Conservation (phyloP, 2,329 filamentous ascomycete genomes). For the Talaromyces sp. region DNA sequence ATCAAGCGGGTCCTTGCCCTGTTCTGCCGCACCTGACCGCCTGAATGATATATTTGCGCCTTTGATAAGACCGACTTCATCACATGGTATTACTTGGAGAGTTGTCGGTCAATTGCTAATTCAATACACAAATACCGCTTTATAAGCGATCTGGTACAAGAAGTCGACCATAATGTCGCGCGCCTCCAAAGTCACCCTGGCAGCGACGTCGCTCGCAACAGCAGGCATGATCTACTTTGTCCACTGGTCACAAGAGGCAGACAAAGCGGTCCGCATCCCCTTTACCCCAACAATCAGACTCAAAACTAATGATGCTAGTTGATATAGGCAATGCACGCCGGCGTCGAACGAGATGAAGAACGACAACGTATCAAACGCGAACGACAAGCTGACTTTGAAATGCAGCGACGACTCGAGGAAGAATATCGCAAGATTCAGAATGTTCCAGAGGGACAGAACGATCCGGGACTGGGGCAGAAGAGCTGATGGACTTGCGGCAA, state of each 20-base stretch:
- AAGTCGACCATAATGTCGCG: slow-evolving; percentile 66
- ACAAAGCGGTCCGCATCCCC: slow-evolving; percentile 65
- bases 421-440: slow-evolving; percentile 88
- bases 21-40: slow-evolving; percentile 13
- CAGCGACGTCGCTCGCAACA: slow-evolving; percentile 72
- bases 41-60: background rate
- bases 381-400: slow-evolving; percentile 88
- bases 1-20: background rate
- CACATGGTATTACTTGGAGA: background rate
- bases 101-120: background rate
- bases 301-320: background rate
- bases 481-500: slow-evolving; percentile 22
- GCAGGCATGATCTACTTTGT: slow-evolving; percentile 76
- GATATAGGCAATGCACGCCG: slow-evolving; percentile 80
- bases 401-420: slow-evolving; percentile 78
- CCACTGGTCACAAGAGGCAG: slow-evolving; percentile 80
- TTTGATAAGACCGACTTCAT: background rate
- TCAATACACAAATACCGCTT: no score
- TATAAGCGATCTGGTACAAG: no score
- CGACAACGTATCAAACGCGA: slow-evolving; percentile 87
- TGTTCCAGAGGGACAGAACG: slow-evolving; percentile 55
- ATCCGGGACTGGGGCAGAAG: slow-evolving; percentile 21
- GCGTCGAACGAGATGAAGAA: slow-evolving; percentile 91
- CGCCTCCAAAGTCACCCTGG: slow-evolving; percentile 81
- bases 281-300: background rate